Evolutionary conservation across 148 eudicot species (phyloP).

Genomic region (Amaranthus palmeri): DNA sequence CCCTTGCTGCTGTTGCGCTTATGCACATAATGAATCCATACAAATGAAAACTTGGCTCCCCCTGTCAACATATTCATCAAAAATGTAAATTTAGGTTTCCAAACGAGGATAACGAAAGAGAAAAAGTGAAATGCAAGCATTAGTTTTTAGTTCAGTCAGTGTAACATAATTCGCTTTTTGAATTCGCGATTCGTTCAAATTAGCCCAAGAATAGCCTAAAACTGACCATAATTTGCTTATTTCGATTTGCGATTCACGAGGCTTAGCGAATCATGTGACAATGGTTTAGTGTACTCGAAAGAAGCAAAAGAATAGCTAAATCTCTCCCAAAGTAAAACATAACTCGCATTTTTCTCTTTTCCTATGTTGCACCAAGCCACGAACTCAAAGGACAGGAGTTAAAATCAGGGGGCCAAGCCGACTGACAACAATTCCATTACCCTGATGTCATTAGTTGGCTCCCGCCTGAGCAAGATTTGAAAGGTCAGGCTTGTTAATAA

Average conservation of each 20-base stretch:
- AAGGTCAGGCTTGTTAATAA: too few species aligned
- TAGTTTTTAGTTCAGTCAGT: neutral
- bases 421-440: neutral
- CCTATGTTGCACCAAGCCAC: neutral
- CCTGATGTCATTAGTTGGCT: too few species aligned
- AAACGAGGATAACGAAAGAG: neutral
- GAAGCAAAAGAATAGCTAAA: neutral
- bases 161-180: too few species aligned
- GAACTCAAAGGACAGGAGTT: too few species aligned
- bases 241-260: too few species aligned
- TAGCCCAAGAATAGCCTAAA: too few species aligned
- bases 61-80: slow-evolving; percentile 40
- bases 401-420: too few species aligned
- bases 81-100: neutral
- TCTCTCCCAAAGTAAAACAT: neutral
- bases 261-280: too few species aligned
- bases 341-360: neutral
- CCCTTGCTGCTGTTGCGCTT: slow-evolving; percentile 97
- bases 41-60: slow-evolving; percentile 96
- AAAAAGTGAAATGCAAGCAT: neutral
- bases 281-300: too few species aligned
- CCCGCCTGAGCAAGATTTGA: too few species aligned
- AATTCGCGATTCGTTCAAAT: too few species aligned
- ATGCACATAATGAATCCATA: slow-evolving; percentile 97
- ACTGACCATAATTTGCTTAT: too few species aligned